phyloP scores from a whole-genome alignment of 1,284 basidiomycete genomes.

The Flammula alnicola region DNA sequence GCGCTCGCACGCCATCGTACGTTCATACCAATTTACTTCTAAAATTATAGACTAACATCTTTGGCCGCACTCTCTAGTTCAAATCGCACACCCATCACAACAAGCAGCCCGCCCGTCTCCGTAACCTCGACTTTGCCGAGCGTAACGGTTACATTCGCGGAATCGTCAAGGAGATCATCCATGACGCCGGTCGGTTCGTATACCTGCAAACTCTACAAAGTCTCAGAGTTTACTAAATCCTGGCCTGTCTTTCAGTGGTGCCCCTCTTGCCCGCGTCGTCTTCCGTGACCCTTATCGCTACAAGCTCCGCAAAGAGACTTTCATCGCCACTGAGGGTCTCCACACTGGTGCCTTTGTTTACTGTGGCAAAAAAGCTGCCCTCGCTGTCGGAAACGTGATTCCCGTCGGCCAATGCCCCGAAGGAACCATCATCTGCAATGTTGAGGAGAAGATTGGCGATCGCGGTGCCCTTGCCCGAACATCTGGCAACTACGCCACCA shows the following conservation, averaged over 20 bases:
- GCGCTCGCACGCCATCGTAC: slow-evolving; percentile 84
- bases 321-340: slow-evolving; percentile 97
- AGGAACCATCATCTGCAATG: slow-evolving; percentile 99
- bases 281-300: slow-evolving; percentile 99
- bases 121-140: slow-evolving; percentile 96
- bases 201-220: slow-evolving; percentile 3
- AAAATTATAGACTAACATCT: slow-evolving; percentile 8
- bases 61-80: slow-evolving; percentile 60
- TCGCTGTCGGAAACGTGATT: slow-evolving; percentile 96
- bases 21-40: slow-evolving; percentile 34
- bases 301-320: slow-evolving; percentile 98
- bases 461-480: slow-evolving; percentile 97
- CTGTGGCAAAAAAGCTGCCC: slow-evolving; percentile 97
- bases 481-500: slow-evolving; percentile 98
- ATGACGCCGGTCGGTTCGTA: slow-evolving; percentile 96
- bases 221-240: slow-evolving; percentile 2
- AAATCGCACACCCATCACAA: slow-evolving; percentile 95
- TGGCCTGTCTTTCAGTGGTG: slow-evolving; percentile 67
- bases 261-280: slow-evolving; percentile 96
- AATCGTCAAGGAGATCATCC: slow-evolving; percentile 99
- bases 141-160: slow-evolving; percentile 98
- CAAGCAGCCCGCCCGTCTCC: slow-evolving; percentile 93
- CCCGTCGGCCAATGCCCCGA: slow-evolving; percentile 94
- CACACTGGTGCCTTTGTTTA: slow-evolving; percentile 99
- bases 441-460: slow-evolving; percentile 98